These are phyloP conservation scores for Cercis canadensis DNA, from an alignment of 306 rosid species.

Conservation along the genomic window DNA sequence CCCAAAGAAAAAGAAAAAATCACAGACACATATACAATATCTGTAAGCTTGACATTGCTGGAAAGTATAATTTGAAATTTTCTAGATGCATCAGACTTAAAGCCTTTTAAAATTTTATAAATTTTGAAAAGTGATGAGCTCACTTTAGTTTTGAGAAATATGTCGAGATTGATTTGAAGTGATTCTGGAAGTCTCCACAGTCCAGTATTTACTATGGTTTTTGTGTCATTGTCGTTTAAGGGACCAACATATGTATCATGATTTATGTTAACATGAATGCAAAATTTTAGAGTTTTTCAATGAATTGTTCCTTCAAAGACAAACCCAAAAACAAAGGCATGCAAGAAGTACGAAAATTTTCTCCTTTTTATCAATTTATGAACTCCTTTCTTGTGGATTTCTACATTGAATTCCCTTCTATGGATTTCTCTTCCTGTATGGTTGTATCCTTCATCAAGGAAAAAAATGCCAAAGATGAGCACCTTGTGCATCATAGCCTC, in stretches of 20 bases:
- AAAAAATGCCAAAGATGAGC: slow-evolving; percentile 12
- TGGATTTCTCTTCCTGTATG: neutral
- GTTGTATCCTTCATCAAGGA: neutral
- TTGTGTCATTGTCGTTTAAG: neutral
- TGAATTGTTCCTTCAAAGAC: neutral
- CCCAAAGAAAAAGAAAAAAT: slow-evolving; percentile 8
- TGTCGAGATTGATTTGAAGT: slow-evolving; percentile 4
- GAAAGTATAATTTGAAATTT: neutral
- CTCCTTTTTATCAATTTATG: neutral
- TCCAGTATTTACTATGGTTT: neutral
- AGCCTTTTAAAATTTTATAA: slow-evolving; percentile 14
- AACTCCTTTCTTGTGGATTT: no score
- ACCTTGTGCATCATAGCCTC: neutral
- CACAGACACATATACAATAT: neutral
- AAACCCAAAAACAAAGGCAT: neutral
- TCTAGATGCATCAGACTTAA: neutral
- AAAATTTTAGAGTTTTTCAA: neutral
- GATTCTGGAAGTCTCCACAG: slow-evolving; percentile 16
- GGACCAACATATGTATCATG: slow-evolving; percentile 16
- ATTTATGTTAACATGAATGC: neutral
- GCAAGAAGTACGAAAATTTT: neutral
- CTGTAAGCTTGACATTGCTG: neutral
- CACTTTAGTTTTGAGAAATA: neutral
- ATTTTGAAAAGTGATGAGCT: slow-evolving; percentile 14
- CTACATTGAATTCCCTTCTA: no score